phyloP scores from a whole-genome alignment of 2,329 filamentous ascomycete genomes.

The Orbilia ellipsospora region DNA sequence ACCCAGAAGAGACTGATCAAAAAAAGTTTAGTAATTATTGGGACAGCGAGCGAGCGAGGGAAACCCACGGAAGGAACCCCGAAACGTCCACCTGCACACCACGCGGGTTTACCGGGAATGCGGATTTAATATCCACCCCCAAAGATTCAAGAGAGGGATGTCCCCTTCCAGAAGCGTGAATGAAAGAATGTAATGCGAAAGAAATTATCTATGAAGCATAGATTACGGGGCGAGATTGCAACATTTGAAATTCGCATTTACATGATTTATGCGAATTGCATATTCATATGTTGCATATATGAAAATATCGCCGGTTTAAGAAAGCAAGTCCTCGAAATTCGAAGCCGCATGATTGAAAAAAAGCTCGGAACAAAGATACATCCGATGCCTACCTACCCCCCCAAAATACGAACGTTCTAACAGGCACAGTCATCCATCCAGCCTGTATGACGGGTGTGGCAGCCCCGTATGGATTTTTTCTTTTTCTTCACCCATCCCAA shows the following conservation, averaged over 20 bases:
- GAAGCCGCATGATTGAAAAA: not conserved
- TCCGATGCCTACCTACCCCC: slow-evolving; percentile 15
- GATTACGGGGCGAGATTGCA: no score
- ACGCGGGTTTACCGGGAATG: slow-evolving; percentile 27
- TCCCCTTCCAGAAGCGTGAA: no score
- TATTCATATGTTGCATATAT: no score
- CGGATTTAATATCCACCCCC: slow-evolving; percentile 7
- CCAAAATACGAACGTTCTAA: not conserved
- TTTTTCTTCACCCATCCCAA: not conserved
- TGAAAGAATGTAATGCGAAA: no score
- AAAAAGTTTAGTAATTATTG: not conserved
- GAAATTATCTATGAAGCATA: no score
- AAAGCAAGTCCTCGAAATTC: no score
- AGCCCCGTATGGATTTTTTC: slow-evolving; percentile 27
- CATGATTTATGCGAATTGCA: no score
- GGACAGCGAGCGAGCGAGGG: not conserved
- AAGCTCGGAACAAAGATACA: slow-evolving; percentile 34
- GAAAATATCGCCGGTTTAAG: no score
- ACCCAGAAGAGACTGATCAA: not conserved
- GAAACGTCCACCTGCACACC: not conserved
- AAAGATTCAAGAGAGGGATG: no score
- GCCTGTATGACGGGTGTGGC: slow-evolving; percentile 51
- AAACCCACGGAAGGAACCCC: slow-evolving; percentile 6
- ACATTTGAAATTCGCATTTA: no score
- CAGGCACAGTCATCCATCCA: slow-evolving; percentile 15